These are phyloP conservation scores for Alternaria conjuncta DNA, from an alignment of 2,329 filamentous ascomycete species.

Conservation along the genomic window DNA sequence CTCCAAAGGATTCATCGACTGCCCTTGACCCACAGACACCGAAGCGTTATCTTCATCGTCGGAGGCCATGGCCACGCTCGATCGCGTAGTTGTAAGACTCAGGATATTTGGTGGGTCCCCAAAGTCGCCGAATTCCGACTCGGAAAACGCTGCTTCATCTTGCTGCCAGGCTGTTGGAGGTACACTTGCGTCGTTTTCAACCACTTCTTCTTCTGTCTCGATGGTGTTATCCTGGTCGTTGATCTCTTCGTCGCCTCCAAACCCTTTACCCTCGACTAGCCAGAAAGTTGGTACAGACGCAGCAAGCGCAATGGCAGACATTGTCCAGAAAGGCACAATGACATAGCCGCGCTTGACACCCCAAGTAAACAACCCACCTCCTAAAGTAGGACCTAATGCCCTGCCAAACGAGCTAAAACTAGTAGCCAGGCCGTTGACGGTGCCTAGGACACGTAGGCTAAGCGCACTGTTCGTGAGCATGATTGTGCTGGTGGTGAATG, in stretches of 20 bases:
- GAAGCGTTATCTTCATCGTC: constrained; percentile 32
- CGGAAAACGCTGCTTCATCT: constrained; percentile 31
- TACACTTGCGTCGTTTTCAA: not conserved
- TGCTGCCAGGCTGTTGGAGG: not conserved
- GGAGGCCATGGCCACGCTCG: constrained; percentile 29
- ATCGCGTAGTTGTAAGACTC: constrained; percentile 40
- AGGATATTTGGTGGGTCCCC: constrained; percentile 40
- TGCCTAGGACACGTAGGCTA: constrained; percentile 79
- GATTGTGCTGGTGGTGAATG: constrained; percentile 89
- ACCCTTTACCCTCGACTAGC: constrained; percentile 75
- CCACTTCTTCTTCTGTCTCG: constrained; percentile 24
- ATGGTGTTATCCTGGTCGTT: constrained; percentile 44
- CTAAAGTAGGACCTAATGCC: constrained; percentile 76
- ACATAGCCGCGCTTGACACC: constrained; percentile 79
- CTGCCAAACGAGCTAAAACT: constrained; percentile 81
- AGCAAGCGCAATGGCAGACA: constrained; percentile 68
- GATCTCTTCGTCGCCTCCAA: constrained; percentile 53
- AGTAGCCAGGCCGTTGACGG: constrained; percentile 89
- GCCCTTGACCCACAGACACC: constrained; percentile 11
- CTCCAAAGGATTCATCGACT: constrained; percentile 20
- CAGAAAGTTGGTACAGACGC: constrained; percentile 76
- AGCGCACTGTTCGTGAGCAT: constrained; percentile 85
- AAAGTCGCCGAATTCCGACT: constrained; percentile 49
- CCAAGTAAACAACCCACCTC: constrained; percentile 75
- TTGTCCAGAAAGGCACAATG: constrained; percentile 80